Evolutionary conservation across 1,284 basidiomycete species (phyloP).

Genomic region (Vanrija sp.): DNA sequence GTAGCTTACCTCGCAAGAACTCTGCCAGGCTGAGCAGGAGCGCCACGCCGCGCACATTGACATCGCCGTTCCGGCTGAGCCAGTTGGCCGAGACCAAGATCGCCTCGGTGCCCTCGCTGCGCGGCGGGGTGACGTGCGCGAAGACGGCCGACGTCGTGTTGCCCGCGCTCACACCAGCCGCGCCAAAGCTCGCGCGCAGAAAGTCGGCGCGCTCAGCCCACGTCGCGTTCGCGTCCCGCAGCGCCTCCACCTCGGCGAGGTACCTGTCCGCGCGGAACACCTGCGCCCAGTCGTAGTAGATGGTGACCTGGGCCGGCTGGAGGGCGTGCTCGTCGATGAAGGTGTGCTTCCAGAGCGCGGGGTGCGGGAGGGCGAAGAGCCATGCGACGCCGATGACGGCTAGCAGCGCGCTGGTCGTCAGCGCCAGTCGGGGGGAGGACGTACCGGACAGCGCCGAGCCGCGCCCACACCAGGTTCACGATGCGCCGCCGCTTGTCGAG

Average conservation of each 20-base stretch:
- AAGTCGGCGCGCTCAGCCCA: slow-evolving; percentile 55
- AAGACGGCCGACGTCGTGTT: slow-evolving; percentile 59
- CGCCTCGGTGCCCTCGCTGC: slow-evolving; percentile 83
- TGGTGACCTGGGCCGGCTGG: slow-evolving; percentile 81
- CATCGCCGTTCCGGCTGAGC: slow-evolving; percentile 57
- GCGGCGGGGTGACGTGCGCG: slow-evolving; percentile 73
- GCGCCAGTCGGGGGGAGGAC: background rate
- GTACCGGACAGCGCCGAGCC: slow-evolving; percentile 6
- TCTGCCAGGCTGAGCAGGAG: slow-evolving; percentile 74
- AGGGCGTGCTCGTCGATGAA: slow-evolving; percentile 93
- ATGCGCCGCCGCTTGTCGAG: slow-evolving; percentile 3
- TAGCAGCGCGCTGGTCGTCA: slow-evolving; percentile 40
- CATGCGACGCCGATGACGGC: slow-evolving; percentile 66
- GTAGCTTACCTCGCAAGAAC: slow-evolving; percentile 68
- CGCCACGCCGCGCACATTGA: slow-evolving; percentile 81
- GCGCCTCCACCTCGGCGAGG: slow-evolving; percentile 61
- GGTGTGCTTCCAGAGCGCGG: slow-evolving; percentile 61
- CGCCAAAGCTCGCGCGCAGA: slow-evolving; percentile 19
- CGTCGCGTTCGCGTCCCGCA: slow-evolving; percentile 63
- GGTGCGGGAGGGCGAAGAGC: slow-evolving; percentile 66
- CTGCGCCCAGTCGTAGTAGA: slow-evolving; percentile 81
- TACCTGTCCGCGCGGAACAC: slow-evolving; percentile 77
- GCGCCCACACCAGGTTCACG: background rate
- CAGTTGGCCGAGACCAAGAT: slow-evolving; percentile 86
- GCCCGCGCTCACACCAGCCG: slow-evolving; percentile 21